Base-by-base conservation (phyloP, 2,329 filamentous ascomycete genomes). In the Aureobasidium subglaciale region DNA sequence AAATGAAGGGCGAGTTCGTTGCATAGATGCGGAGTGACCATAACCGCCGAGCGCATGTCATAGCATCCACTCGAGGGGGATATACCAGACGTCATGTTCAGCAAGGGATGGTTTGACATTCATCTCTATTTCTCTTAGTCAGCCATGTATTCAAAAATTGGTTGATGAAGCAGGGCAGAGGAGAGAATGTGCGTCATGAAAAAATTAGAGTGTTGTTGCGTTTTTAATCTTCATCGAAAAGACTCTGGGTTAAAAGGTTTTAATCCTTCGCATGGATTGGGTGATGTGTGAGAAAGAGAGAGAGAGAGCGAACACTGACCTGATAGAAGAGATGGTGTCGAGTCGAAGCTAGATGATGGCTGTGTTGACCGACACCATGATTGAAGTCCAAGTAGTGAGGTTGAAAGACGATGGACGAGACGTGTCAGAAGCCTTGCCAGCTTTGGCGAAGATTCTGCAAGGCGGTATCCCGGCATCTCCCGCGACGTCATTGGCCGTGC, bases 191-290 rank as follows among this genome's bases (percentile, higher is more conserved):
- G 48, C 48, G 48, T 52, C 48, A 52, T 52, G 48, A 52, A 52
- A 52, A 52, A 52, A 52, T 52, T 52, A 52, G 48, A 52, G 48
- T 52, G 48, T 52, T 41, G 37, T 41, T 52, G 48, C 48, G 48
- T 52, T 52, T 52, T 52, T 52, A 35, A 52, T 52, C 48, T 52
- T 52, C 48, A 52, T 40, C 27, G 48, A 52, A 40, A 35, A 41
- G 48, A 52, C 48, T 52, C 48, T 37, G 48, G 48, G 48, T 52
- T 52, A 52, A 52, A 52, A 41, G 29, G 48, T 41, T 50, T 41
- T 52, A 52, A 52, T 52, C 48, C 48, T 52, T 52, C 48, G 48
- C 48, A 29, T 18, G 24, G 20, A 35, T 24, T 18, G 46, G 32
- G 34, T 32, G 35, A 18, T 27, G 48, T 32, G 15, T 15, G 16